A percentile compares a stretch with the other conserved stretches of the same genome.
Conservation (phyloP, 805 yeast species). For the Teunomyces cretensis region DNA sequence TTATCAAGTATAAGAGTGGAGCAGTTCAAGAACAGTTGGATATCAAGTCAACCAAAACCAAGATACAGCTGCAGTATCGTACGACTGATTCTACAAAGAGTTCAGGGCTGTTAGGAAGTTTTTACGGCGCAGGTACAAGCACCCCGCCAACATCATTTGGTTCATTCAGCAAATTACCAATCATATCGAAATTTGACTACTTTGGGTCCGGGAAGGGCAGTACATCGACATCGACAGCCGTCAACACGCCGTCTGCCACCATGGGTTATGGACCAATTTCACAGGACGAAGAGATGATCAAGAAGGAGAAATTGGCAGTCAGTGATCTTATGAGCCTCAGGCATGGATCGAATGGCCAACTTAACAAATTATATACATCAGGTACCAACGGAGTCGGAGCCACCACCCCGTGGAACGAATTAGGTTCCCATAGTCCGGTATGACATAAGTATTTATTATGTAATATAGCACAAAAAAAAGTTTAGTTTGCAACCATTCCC, state of each 20-base stretch:
- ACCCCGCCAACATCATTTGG: slow-evolving; percentile 5
- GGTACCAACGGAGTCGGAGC: neutral
- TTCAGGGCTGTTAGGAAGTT: neutral
- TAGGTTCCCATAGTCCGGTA: neutral
- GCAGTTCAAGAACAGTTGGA: slow-evolving; percentile 6
- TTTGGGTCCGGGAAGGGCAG: slow-evolving; percentile 8
- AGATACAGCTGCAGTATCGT: neutral
- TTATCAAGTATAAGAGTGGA: slow-evolving; percentile 37
- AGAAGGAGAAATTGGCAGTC: slow-evolving; percentile 31
- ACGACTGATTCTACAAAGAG: neutral
- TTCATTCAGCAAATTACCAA: slow-evolving; percentile 9
- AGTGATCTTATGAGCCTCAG: slow-evolving; percentile 16
- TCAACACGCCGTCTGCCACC: neutral
- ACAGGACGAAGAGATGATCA: slow-evolving; percentile 21
- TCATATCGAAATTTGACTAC: slow-evolving; percentile 13
- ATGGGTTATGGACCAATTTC: neutral
- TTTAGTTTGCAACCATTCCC: neutral
- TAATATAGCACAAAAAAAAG: neutral
- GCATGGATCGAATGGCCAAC: slow-evolving; percentile 7
- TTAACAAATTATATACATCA: neutral
- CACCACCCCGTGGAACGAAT: neutral
- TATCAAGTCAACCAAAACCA: neutral
- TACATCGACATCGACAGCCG: slow-evolving; percentile 1
- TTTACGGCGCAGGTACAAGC: neutral
- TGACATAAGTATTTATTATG: slow-evolving; percentile 1